A percentile compares a stretch with the other conserved stretches of the same genome.
Conservation (phyloP, 2,329 filamentous ascomycete genomes). For the Macroventuria anomochaeta region DNA sequence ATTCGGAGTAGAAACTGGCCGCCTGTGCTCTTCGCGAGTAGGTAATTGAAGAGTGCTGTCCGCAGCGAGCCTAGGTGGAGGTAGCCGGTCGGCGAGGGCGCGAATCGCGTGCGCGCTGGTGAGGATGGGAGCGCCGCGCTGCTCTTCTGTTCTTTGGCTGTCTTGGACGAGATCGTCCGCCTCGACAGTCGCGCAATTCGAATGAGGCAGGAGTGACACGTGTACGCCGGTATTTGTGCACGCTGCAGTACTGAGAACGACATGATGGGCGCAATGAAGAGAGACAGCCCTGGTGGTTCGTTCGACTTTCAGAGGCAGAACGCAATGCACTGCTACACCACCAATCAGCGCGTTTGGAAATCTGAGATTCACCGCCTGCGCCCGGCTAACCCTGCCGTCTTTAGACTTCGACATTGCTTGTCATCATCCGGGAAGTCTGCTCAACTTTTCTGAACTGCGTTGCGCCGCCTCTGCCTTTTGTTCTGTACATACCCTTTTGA, state of each 20-base stretch:
- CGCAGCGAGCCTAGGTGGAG: slow-evolving; percentile 89
- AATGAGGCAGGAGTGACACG: slow-evolving; percentile 40
- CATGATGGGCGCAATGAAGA: slow-evolving; percentile 24
- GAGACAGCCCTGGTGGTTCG: not conserved
- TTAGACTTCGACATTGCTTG: slow-evolving; percentile 10
- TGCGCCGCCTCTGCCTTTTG: not conserved
- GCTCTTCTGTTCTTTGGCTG: slow-evolving; percentile 13
- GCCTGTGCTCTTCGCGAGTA: slow-evolving; percentile 84
- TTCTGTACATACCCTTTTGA: slow-evolving; percentile 1
- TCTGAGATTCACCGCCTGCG: slow-evolving; percentile 19
- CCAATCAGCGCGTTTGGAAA: slow-evolving; percentile 19
- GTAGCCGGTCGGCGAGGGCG: slow-evolving; percentile 92
- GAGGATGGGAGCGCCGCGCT: slow-evolving; percentile 32
- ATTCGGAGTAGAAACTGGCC: slow-evolving; percentile 91
- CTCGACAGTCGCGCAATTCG: slow-evolving; percentile 26
- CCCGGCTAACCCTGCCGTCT: slow-evolving; percentile 11
- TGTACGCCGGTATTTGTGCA: slow-evolving; percentile 33
- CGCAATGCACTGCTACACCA: not conserved
- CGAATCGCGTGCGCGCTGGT: slow-evolving; percentile 77
- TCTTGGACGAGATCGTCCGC: slow-evolving; percentile 20
- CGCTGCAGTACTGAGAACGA: slow-evolving; percentile 27
- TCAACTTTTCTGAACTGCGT: slow-evolving; percentile 10
- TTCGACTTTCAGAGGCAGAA: slow-evolving; percentile 27
- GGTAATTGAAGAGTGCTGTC: slow-evolving; percentile 93
- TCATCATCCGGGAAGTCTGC: slow-evolving; percentile 9